Conservation (phyloP, 148 eudicot genomes). For the Chenopodium berlandieri region DNA sequence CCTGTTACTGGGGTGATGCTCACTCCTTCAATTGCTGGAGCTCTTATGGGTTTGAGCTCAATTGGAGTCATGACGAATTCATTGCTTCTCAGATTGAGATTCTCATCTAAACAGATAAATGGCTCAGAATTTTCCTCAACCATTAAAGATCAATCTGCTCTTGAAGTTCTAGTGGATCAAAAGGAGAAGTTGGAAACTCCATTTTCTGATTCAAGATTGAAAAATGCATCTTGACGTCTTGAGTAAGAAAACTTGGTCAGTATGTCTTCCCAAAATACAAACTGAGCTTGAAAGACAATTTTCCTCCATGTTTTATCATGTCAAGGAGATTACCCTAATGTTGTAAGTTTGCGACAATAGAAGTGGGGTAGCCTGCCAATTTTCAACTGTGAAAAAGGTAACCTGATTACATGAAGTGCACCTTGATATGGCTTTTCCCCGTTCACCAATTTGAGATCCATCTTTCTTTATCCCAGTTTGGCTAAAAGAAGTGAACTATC, state of each 20-base stretch:
- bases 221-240: slow-evolving; percentile 7
- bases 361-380: not conserved
- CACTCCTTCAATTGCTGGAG: slow-evolving; percentile 96
- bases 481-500: not conserved
- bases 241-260: not conserved
- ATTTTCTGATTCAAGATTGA: slow-evolving; percentile 23
- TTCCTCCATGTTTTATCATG: not conserved
- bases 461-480: not conserved
- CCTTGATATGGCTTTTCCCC: not conserved
- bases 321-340: not conserved
- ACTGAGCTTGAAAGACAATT: not conserved
- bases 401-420: not conserved
- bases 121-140: slow-evolving; percentile 11
- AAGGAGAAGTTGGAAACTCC: slow-evolving; percentile 36
- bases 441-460: not conserved
- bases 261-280: not conserved
- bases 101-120: slow-evolving; percentile 36
- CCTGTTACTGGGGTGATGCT: slow-evolving; percentile 83
- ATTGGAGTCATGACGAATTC: slow-evolving; percentile 94
- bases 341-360: too few species aligned
- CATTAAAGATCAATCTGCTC: slow-evolving; percentile 30
- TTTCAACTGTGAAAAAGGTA: not conserved
- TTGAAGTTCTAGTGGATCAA: slow-evolving; percentile 30
- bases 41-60: slow-evolving; percentile 90
- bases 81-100: slow-evolving; percentile 68